These are phyloP conservation scores for Hymenoscyphus repandus DNA, from an alignment of 2,329 filamentous ascomycete genomes.

Conservation along the genomic window DNA sequence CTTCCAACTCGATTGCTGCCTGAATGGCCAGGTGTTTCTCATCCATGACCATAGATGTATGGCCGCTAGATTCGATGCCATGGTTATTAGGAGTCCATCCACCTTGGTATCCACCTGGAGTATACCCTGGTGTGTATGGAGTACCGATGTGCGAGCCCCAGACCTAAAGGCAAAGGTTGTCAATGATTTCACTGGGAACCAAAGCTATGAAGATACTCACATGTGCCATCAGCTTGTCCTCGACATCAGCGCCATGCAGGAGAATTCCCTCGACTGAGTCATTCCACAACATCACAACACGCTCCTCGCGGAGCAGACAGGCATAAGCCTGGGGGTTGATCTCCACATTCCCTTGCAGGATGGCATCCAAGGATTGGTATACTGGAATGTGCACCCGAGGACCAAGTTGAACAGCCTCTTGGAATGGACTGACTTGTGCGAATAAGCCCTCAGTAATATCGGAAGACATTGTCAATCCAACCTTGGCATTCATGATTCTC, in stretches of 20 bases:
- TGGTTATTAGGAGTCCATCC: constrained; percentile 10
- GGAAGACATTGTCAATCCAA: background rate
- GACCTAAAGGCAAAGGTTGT: constrained; percentile 8
- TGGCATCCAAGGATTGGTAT: background rate
- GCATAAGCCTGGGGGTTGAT: constrained; percentile 12
- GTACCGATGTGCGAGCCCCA: constrained; percentile 21
- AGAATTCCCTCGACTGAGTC: constrained; percentile 20
- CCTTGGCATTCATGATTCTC: background rate
- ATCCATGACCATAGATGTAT: background rate
- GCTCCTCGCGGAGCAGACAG: constrained; percentile 18
- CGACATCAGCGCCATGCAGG: constrained; percentile 16
- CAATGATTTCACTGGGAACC: background rate
- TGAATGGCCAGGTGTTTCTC: constrained; percentile 3
- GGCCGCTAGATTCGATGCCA: constrained; percentile 1
- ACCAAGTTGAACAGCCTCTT: constrained; percentile 11
- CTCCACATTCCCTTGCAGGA: background rate
- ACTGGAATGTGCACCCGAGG: background rate
- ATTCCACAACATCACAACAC: constrained; percentile 19
- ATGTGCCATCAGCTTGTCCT: constrained; percentile 16
- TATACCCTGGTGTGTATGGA: constrained; percentile 10
- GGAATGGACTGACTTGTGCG: constrained; percentile 18
- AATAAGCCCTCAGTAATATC: constrained; percentile 7
- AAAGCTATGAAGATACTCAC: constrained; percentile 5
- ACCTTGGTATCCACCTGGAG: no score
- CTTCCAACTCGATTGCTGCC: constrained; percentile 18